Evolutionary conservation across 208 protist species (phyloP), one percentile per base, ranked within the genome.

Genomic region (Acanthamoeba sp.): DNA sequence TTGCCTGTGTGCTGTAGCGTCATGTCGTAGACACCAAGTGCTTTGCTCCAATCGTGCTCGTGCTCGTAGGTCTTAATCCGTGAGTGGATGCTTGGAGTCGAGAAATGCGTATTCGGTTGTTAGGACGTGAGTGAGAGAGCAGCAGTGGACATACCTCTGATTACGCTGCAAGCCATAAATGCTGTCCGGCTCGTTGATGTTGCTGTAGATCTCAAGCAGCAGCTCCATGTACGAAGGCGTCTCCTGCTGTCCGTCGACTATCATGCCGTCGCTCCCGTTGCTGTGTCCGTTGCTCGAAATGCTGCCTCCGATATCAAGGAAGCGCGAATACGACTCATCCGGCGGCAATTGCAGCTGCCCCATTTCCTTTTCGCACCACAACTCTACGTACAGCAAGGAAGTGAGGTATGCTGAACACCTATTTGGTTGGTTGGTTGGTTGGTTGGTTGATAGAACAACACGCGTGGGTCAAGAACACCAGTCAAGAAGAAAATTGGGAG

Each of bases 121-220:
- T n/a, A 50, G 2, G 16, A 50, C 45, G 45, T 50, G 45, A 50
- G 45, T 20, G 20, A 52, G 20, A 18, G 42, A 10, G 42, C n/a
- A n/a, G n/a, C n/a, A n/a, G n/a, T n/a, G n/a, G n/a, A n/a, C n/a
- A 18, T 71, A 93, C 89, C 88, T 87, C 22, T 95, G 71, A 62
- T 91, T 91, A 20, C 64, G 59, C 36, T 95, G 93, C 0, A 95
- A 36, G 34, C 93, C 93, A 82, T 95, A 95, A 16, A 95, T 95
- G 29, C 80, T 50, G n/a, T 95, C 93, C 4, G 93, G 93, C 10
- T 95, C 93, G 78, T 95, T 95, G 48, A 95, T 95, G 38, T 91
- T 95, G 38, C 93, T 91, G 29, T 91, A 95, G 66, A 91, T 90
- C n/a, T 92, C 93, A 2, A 95, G 84, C 24, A 95, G 42, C 20